Percentiles rank a stretch among this genome's conserved stretches.
These are phyloP conservation scores for Cercophora newfieldiana DNA, from an alignment of 495 filamentous ascomycete genomes.

Conservation along the genomic window DNA sequence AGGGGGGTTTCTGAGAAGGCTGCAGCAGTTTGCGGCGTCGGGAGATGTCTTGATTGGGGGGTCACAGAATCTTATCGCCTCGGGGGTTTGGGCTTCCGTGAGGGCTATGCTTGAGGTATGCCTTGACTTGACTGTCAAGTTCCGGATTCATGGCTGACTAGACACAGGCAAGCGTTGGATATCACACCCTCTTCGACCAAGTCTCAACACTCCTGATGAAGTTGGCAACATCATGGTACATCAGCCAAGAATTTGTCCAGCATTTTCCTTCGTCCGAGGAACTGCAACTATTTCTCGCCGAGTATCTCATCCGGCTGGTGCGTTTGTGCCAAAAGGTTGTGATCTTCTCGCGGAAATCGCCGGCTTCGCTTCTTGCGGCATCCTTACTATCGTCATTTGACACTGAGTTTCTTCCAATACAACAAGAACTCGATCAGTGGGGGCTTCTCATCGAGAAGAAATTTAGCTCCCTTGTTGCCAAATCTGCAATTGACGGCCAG, in stretches of 20 bases:
- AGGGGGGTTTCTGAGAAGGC: too few species aligned
- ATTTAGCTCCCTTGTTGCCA: not conserved
- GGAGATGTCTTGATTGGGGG: too few species aligned
- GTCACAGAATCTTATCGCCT: too few species aligned
- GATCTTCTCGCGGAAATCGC: not conserved
- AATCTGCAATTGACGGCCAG: not conserved
- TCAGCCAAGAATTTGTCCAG: conserved; percentile 1
- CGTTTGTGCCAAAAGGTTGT: not conserved
- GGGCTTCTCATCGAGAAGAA: conserved; percentile 4
- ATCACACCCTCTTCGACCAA: conserved; percentile 3
- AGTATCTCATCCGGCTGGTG: conserved; percentile 12
- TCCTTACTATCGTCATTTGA: conserved; percentile 10
- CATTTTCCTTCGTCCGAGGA: not conserved
- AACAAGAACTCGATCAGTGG: not conserved
- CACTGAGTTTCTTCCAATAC: not conserved
- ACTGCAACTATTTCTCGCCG: not conserved
- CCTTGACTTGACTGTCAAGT: too few species aligned
- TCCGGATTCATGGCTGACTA: too few species aligned
- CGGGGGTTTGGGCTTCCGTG: too few species aligned
- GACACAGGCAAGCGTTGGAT: not conserved
- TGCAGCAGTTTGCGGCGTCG: too few species aligned
- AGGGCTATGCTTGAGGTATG: too few species aligned
- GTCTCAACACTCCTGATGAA: conserved; percentile 5
- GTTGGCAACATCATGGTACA: not conserved
- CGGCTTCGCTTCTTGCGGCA: not conserved